Evolutionary conservation across 257 asterid species (phyloP).

Genomic region (Lavandula angustifolia): DNA sequence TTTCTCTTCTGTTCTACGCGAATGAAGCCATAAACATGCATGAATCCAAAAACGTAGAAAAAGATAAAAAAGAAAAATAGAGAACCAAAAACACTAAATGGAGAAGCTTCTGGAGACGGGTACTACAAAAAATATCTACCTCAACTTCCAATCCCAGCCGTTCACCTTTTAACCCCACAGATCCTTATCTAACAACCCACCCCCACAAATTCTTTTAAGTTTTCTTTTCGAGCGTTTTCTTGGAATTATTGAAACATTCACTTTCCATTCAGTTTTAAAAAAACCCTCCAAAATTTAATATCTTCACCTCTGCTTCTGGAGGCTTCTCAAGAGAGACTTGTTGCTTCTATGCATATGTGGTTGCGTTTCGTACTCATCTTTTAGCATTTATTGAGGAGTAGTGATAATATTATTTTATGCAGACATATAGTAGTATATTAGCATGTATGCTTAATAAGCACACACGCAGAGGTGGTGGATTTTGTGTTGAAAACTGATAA

Average conservation of each 20-base stretch:
- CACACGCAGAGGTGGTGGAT: background rate
- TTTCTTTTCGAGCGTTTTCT: background rate
- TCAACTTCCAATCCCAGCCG: slow-evolving; percentile 41
- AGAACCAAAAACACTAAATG: slow-evolving; percentile 23
- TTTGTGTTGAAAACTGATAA: slow-evolving; percentile 19
- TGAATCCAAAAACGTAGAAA: background rate
- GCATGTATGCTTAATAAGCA: background rate
- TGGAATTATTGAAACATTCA: slow-evolving; percentile 12
- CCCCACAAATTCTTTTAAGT: slow-evolving; percentile 18
- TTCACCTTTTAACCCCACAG: slow-evolving; percentile 27
- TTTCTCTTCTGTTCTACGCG: background rate
- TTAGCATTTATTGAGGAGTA: slow-evolving; percentile 21
- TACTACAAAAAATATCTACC: slow-evolving; percentile 38
- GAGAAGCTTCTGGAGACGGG: slow-evolving; percentile 53
- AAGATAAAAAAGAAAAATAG: no score
- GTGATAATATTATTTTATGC: background rate
- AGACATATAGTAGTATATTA: background rate
- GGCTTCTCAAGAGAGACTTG: slow-evolving; percentile 38
- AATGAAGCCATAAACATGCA: background rate
- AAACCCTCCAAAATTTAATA: slow-evolving; percentile 24
- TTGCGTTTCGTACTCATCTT: slow-evolving; percentile 36
- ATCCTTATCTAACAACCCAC: slow-evolving; percentile 9
- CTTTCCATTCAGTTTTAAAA: slow-evolving; percentile 14
- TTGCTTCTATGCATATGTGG: slow-evolving; percentile 31
- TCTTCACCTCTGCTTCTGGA: slow-evolving; percentile 47